Conservation (phyloP, 208 protist species). For the Acanthamoeba quina region DNA sequence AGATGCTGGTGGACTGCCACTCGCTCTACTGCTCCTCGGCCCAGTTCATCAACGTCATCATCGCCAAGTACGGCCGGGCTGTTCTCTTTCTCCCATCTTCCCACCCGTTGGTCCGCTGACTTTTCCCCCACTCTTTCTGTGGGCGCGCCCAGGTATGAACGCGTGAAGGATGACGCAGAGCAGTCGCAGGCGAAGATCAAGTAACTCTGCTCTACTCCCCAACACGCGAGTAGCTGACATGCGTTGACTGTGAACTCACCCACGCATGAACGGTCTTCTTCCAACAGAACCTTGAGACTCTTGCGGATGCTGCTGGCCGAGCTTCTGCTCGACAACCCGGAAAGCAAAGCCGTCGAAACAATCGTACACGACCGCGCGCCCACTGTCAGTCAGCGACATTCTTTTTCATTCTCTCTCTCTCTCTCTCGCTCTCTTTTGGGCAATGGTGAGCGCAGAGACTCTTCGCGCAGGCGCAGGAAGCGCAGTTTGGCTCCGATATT, state of each 20-base stretch:
- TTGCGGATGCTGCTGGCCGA: neutral
- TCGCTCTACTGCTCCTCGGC: neutral
- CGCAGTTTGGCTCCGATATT: neutral
- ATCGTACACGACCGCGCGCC: neutral
- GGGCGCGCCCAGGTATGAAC: neutral
- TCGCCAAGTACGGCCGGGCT: neutral
- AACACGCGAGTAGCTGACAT: neutral
- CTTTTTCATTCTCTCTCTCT: too few species aligned
- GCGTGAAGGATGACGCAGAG: neutral
- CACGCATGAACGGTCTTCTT: neutral
- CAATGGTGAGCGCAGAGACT: neutral
- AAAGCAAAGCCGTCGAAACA: neutral
- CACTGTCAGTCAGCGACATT: too few species aligned
- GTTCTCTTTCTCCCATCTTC: neutral
- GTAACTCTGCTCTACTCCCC: neutral
- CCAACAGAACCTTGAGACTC: neutral
- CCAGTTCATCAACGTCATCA: neutral
- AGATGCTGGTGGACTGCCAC: neutral
- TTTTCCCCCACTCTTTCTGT: neutral
- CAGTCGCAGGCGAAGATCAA: neutral
- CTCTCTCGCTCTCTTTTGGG: too few species aligned
- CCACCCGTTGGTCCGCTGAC: too few species aligned
- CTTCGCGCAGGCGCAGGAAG: neutral
- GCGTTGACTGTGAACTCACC: neutral
- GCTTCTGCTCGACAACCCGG: neutral